Evolutionary conservation across 140 eudicot species (phyloP), one percentile per base, ranked within the genome.

Genomic region (Erigeron philadelphicus): DNA sequence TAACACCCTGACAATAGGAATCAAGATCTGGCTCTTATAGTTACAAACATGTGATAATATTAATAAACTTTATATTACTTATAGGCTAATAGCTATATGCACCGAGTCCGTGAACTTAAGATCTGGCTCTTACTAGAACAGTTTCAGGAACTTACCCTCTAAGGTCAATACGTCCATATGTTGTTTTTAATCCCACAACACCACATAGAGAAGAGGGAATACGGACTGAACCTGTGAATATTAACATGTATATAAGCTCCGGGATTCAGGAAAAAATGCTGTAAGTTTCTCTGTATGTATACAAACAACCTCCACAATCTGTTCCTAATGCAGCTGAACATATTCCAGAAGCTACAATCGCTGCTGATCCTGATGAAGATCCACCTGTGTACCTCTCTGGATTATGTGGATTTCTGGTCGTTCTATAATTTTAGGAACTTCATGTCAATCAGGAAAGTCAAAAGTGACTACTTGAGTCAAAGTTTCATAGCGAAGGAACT

Each of bases 131-230:
- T 50, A 50, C 7, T 12, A n/a, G 9, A 44, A 45, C 58, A 52
- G 18, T 44, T 72, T 66, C 15, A 71, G 49, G 40, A 61, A 53
- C 76, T 68, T 71, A 89, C 98, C 98, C 98, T 80, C 41, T 68
- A 72, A 89, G 81, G 72, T 83, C 78, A 9, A 90, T 89, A 53
- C 96, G 87, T 57, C 96, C 94, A 75, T 78, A 89, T 69, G 98
- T 89, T 76, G 98, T 77, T 82, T 93, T 93, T 79, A 93, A 66
- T 77, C 98, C 98, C 78, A 93, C 98, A 7, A 89, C 80, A 71
- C 98, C 96, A 80, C 98, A 89, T 71, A 93, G 94, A 38, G 98
- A 89, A 74, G 98, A 87, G 43, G 98, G 98, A 72, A 93, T 93
- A 60, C 96, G 96, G 67, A 93, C 44, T 15, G 98, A 93, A 75